Evolutionary conservation across 495 filamentous ascomycete species (phyloP), one percentile per base, ranked within the genome.

Genomic region (Podospora appendiculata): DNA sequence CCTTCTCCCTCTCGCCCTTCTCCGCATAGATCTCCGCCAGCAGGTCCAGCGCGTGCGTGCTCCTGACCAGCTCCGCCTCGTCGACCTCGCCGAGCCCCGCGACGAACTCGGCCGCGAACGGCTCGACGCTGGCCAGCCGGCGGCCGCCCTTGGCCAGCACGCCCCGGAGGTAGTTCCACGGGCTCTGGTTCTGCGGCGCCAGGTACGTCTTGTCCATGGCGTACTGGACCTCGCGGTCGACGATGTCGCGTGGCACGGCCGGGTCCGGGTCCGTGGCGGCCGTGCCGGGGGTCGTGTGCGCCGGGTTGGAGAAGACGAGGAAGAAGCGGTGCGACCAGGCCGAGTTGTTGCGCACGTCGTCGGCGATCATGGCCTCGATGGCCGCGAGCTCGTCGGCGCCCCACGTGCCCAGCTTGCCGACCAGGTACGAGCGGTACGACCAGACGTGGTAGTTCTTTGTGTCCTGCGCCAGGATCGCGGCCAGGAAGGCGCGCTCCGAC

Each of bases 391-490:
- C 93, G 9, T 55, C 70, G 3, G 53, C 53, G 47, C 41, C 59
- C 59, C 68, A 98, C 16, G 92, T 68, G 16, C 73, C 74, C 61
- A 97, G 88, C 58, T 89, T 87, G 34, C 80, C 79, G 38, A 96
- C 89, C 1, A 97, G 75, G 81, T 91, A 97, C 70, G 96, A 93
- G 12, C 88, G 80, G 66, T 97, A 97, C 48, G 84, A 88, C 92
- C 93, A 98, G 39, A 98, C 94, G 66, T 98, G 93, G 64, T 97
- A 97, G 73, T 98, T 98, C 68, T 98, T 98, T 11, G 84, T 79
- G 67, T 98, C 93, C 57, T 84, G 76, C 51, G 78, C 78, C 41
- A 98, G 87, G 81, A 96, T 96, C 40, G 76, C 60, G 52, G 76
- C 77, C 42, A 95, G 79, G 73, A 98, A 98, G 38, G 74, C 72